These are phyloP conservation scores for Botryotinia narcissicola DNA, from an alignment of 2,329 filamentous ascomycete genomes.

Conservation along the genomic window DNA sequence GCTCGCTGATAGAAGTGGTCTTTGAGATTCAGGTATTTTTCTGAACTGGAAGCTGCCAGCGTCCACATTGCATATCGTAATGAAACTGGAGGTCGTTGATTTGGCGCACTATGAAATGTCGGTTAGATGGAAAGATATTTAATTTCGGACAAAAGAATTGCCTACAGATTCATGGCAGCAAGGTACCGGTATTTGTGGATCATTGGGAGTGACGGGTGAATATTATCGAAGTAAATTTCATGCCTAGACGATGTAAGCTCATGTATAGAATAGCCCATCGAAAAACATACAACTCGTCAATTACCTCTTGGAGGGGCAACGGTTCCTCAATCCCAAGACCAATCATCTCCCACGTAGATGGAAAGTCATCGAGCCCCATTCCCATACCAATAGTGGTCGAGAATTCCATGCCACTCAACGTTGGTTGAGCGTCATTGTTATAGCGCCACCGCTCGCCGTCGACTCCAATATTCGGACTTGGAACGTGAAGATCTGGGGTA, in stretches of 20 bases:
- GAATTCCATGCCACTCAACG: constrained; percentile 60
- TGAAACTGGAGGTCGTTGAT: constrained; percentile 80
- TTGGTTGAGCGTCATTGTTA: constrained; percentile 49
- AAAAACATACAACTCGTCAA: constrained; percentile 73
- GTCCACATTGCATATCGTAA: constrained; percentile 95
- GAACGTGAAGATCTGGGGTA: constrained; percentile 44
- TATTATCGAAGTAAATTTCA: constrained; percentile 84
- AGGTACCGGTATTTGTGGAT: constrained; percentile 86
- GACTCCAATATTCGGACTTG: constrained; percentile 49
- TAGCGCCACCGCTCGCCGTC: constrained; percentile 57
- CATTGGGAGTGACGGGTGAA: constrained; percentile 82
- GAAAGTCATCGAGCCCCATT: constrained; percentile 51
- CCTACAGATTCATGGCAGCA: constrained; percentile 79
- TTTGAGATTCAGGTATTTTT: constrained; percentile 76
- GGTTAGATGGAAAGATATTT: neutral
- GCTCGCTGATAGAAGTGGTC: constrained; percentile 87
- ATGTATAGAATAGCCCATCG: constrained; percentile 22
- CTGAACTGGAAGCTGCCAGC: constrained; percentile 79
- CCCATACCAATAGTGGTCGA: constrained; percentile 45
- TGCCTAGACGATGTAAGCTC: constrained; percentile 51
- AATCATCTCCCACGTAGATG: constrained; percentile 81
- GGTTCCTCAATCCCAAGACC: constrained; percentile 68
- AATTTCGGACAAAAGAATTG: neutral
- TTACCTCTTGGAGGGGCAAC: constrained; percentile 61
- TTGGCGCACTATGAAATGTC: constrained; percentile 57